A percentile compares a stretch with the other conserved stretches of the same genome.
Evolutionary conservation across 192 early-diverging fungal species (phyloP).

Genomic region (Backusella macrospora): DNA sequence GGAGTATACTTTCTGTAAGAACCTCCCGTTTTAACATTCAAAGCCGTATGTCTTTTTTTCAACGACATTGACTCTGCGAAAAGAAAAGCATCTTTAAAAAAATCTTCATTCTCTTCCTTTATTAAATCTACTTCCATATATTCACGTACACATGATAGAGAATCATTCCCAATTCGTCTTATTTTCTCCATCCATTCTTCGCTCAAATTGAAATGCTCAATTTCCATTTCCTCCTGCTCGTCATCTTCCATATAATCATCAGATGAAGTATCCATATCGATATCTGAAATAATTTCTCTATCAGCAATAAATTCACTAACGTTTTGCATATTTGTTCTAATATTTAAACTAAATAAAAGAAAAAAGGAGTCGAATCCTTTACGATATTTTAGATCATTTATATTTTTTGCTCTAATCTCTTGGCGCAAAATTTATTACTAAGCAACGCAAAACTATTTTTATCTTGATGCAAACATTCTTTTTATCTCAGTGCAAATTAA

Average conservation of each 20-base stretch:
- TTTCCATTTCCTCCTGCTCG: conserved; percentile 13
- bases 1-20: conserved; percentile 14
- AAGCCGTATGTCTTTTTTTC: conserved; percentile 24
- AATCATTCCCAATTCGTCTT: conserved; percentile 19
- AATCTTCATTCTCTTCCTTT: conserved; percentile 22
- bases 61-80: conserved; percentile 23
- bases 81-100: conserved; percentile 22
- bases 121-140: conserved; percentile 23
- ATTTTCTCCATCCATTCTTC: conserved; percentile 23
- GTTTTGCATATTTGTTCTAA: conserved; percentile 27
- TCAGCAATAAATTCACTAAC: conserved; percentile 23
- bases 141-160: conserved; percentile 15
- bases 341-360: conserved; percentile 30
- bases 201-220: conserved; percentile 22
- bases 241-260: conserved; percentile 27
- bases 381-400: conserved; percentile 24
- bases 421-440: conserved; percentile 16
- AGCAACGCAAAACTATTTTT: conserved; percentile 19
- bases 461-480: conserved; percentile 24
- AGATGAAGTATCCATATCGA: conserved; percentile 27
- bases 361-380: conserved; percentile 25
- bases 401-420: conserved; percentile 18
- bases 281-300: conserved; percentile 23
- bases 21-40: conserved; percentile 22
- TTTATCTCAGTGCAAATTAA: conserved; percentile 23